These are phyloP conservation scores for Daldinia loculata DNA, from an alignment of 495 filamentous ascomycete genomes.

Conservation along the genomic window DNA sequence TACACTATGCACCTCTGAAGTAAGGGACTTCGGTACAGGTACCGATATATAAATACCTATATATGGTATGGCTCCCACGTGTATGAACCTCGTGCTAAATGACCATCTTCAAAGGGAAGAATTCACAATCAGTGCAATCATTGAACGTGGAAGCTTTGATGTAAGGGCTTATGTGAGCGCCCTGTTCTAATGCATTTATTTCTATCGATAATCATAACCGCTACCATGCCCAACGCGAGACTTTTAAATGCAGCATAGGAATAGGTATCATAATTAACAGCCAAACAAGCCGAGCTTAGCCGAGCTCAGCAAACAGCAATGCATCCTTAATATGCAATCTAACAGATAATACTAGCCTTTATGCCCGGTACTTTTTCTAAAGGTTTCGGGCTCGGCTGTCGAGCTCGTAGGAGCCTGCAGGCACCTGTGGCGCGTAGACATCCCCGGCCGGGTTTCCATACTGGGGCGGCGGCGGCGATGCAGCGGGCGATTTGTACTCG, in stretches of 20 bases:
- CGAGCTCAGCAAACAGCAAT: not conserved
- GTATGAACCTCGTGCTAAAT: not conserved
- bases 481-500: constrained; percentile 29
- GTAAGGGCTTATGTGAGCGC: constrained; percentile 11
- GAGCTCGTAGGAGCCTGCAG: constrained; percentile 22
- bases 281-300: not conserved
- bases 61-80: not conserved
- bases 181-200: constrained; percentile 4
- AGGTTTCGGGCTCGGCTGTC: constrained; percentile 7
- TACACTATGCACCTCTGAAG: not conserved
- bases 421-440: not conserved
- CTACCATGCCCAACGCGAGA: not conserved
- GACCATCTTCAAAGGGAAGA: not conserved
- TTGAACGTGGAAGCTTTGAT: not conserved
- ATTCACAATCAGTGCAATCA: not conserved
- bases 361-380: too few relatives aligned
- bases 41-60: not conserved
- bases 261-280: constrained; percentile 9
- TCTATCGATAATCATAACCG: constrained; percentile 24
- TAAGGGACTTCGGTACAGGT: not conserved
- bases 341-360: not conserved
- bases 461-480: not conserved
- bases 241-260: not conserved
- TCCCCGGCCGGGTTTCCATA: not conserved
- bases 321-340: not conserved